Percentiles rank a stretch among this genome's conserved stretches.
These are phyloP conservation scores for Colletotrichum liaoningense DNA, from an alignment of 2,329 filamentous ascomycete species.

Conservation along the genomic window DNA sequence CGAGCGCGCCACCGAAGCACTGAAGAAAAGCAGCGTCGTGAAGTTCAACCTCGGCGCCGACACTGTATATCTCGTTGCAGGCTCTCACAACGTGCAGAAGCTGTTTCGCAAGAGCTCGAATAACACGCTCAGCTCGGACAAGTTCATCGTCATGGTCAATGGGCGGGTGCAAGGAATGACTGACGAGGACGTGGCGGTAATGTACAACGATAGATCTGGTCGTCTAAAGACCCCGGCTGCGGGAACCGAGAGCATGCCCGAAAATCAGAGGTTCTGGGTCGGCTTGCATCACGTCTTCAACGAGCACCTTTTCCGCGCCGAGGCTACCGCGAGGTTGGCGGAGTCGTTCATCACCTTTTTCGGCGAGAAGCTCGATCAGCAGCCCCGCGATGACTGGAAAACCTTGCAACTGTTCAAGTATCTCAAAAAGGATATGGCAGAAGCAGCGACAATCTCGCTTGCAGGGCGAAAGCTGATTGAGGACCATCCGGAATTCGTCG, in stretches of 20 bases:
- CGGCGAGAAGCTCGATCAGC: constrained; percentile 19
- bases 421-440: constrained; percentile 37
- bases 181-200: constrained; percentile 28
- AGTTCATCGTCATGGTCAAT: constrained; percentile 30
- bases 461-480: constrained; percentile 40
- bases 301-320: constrained; percentile 11
- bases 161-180: neutral
- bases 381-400: constrained; percentile 33
- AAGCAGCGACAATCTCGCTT: constrained; percentile 37
- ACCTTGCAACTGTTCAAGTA: constrained; percentile 36
- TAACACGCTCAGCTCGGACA: constrained; percentile 31
- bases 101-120: constrained; percentile 30
- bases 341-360: constrained; percentile 35
- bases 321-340: constrained; percentile 8
- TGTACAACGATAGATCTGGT: constrained; percentile 36
- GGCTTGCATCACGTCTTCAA: constrained; percentile 36
- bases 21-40: neutral
- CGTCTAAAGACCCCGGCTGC: constrained; percentile 26
- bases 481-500: constrained; percentile 40
- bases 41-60: constrained; percentile 28
- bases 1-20: constrained; percentile 1
- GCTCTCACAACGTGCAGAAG: constrained; percentile 18
- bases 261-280: constrained; percentile 40
- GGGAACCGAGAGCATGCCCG: constrained; percentile 32
- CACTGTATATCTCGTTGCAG: constrained; percentile 28